Percentiles rank a stretch among this genome's conserved stretches.
phyloP scores from a whole-genome alignment of 768 basidiomycete species.

The Brasilioporus rufonigricans region DNA sequence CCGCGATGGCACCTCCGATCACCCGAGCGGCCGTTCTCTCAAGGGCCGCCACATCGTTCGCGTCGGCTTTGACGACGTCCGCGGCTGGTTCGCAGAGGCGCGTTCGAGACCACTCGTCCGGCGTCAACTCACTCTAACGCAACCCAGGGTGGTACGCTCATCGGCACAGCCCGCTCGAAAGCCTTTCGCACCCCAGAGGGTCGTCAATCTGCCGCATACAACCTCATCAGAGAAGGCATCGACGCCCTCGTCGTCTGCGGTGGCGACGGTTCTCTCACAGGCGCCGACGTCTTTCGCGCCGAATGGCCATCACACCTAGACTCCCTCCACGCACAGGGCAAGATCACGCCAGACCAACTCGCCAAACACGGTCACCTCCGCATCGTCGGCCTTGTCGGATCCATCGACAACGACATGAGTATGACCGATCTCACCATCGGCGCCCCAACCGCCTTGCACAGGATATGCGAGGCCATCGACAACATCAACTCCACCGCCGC shows the following conservation, averaged over 20 bases:
- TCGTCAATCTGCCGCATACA: constrained; percentile 82
- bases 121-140: background rate
- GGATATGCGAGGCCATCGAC: constrained; percentile 97
- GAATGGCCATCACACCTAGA: constrained; percentile 92
- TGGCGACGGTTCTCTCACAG: constrained; percentile 95
- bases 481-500: constrained; percentile 96
- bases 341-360: constrained; percentile 74
- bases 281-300: constrained; percentile 88
- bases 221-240: constrained; percentile 95
- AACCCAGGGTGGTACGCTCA: constrained; percentile 84
- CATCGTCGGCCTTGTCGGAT: constrained; percentile 98
- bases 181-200: constrained; percentile 87
- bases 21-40: constrained; percentile 61
- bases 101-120: constrained; percentile 17
- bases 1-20: constrained; percentile 80
- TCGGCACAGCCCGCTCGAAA: constrained; percentile 87
- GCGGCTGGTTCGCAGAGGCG: constrained; percentile 91
- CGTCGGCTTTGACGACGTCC: constrained; percentile 97
- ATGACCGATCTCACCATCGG: constrained; percentile 98
- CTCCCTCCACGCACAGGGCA: constrained; percentile 64
- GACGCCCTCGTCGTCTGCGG: constrained; percentile 97
- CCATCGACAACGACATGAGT: constrained; percentile 99
- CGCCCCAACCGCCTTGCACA: constrained; percentile 90
- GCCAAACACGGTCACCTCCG: constrained; percentile 77
- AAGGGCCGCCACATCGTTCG: constrained; percentile 92